phyloP scores from a whole-genome alignment of 2,329 filamentous ascomycete species.

The Phaeophleospora eucalypticola region DNA sequence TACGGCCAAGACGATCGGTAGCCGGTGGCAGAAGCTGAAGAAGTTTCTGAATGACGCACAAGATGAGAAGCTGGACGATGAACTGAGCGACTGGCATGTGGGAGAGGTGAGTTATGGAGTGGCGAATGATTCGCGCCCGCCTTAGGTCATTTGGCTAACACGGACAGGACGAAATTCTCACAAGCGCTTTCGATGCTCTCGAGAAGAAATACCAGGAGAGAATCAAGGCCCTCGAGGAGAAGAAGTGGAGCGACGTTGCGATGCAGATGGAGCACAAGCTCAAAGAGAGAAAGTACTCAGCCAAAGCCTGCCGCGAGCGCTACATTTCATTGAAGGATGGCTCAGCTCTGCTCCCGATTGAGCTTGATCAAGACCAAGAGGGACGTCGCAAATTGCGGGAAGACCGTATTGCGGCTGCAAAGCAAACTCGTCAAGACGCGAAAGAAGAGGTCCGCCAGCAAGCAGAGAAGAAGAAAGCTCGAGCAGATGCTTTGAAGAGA shows the following conservation, averaged over 20 bases:
- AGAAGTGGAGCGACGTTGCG: slow-evolving; percentile 39
- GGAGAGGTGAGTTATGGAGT: slow-evolving; percentile 41
- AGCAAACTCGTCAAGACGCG: slow-evolving; percentile 19
- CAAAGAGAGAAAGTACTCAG: slow-evolving; percentile 39
- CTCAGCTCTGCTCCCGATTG: slow-evolving; percentile 44
- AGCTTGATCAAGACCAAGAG: slow-evolving; percentile 39
- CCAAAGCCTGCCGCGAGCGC: slow-evolving; percentile 44
- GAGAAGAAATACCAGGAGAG: slow-evolving; percentile 41
- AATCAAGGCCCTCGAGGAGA: slow-evolving; percentile 38
- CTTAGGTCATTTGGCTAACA: no score
- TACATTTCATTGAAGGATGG: slow-evolving; percentile 40
- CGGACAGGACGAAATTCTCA: slow-evolving; percentile 43
- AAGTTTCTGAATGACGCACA: slow-evolving; percentile 39
- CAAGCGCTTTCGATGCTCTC: slow-evolving; percentile 39
- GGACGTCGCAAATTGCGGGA: slow-evolving; percentile 34
- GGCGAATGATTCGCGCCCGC: no score
- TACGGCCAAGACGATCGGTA: slow-evolving; percentile 45
- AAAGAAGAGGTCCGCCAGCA: background rate
- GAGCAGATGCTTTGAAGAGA: slow-evolving; percentile 15
- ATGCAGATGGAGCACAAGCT: slow-evolving; percentile 38
- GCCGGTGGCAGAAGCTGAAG: slow-evolving; percentile 45
- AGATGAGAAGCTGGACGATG: slow-evolving; percentile 45
- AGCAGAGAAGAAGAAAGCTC: slow-evolving; percentile 19
- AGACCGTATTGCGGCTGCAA: slow-evolving; percentile 26
- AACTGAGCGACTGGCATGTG: slow-evolving; percentile 48